These are phyloP conservation scores for Gossypium rotundifolium DNA, from an alignment of 345 rosid species.

Conservation along the genomic window DNA sequence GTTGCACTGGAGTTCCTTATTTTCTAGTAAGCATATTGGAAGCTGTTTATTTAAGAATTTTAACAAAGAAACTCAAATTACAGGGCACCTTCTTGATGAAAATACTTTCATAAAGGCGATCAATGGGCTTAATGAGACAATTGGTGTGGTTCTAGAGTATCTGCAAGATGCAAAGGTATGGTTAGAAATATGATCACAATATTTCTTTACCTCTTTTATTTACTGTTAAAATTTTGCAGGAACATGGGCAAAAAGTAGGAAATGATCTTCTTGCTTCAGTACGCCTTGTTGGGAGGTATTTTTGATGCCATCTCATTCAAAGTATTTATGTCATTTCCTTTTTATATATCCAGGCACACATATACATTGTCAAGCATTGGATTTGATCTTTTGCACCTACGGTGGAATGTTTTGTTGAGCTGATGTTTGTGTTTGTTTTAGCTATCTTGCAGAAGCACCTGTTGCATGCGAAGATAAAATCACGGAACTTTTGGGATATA, in stretches of 20 bases:
- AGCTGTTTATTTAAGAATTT: constrained; percentile 8
- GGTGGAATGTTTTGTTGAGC: background rate
- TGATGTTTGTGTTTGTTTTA: constrained; percentile 22
- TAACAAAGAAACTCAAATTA: constrained; percentile 5
- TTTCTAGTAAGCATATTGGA: background rate
- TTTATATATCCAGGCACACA: background rate
- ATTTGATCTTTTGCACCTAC: background rate
- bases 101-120: constrained; percentile 46
- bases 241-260: constrained; percentile 71
- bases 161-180: constrained; percentile 82
- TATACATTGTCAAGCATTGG: background rate
- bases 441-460: constrained; percentile 92
- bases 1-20: background rate
- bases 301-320: constrained; percentile 9
- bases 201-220: constrained; percentile 15
- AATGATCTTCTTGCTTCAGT: constrained; percentile 93
- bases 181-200: constrained; percentile 1
- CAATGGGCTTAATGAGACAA: constrained; percentile 63
- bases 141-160: constrained; percentile 61
- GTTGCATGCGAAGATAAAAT: constrained; percentile 71
- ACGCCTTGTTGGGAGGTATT: constrained; percentile 75
- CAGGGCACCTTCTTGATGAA: constrained; percentile 48
- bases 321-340: background rate
- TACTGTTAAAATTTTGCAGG: constrained; percentile 37
- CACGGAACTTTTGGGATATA: constrained; percentile 54